Conservation (phyloP, 2,329 filamentous ascomycete species). For the Trichophyton rubrum region DNA sequence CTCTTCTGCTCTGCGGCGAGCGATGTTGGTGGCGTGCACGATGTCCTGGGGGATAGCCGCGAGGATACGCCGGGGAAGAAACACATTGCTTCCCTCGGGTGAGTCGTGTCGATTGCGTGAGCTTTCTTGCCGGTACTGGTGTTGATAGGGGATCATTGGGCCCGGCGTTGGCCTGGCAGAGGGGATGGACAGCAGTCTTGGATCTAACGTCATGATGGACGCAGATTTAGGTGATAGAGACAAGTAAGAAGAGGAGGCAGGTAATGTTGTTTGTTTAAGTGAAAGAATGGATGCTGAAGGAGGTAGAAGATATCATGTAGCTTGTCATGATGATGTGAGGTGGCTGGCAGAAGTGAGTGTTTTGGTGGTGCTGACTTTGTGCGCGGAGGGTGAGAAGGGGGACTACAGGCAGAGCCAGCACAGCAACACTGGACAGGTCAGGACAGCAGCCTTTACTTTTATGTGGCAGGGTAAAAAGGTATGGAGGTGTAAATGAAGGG, state of each 20-base stretch:
- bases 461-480: no score
- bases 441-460: no score
- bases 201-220: neutral
- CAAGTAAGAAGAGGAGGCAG: neutral
- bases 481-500: no score
- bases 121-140: neutral
- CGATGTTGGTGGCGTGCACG: slow-evolving; percentile 9
- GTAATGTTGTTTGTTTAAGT: neutral
- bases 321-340: no score
- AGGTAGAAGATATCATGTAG: no score
- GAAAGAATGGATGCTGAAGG: neutral
- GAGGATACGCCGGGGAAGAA: slow-evolving; percentile 3
- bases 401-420: no score
- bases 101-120: neutral
- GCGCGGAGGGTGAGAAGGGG: no score
- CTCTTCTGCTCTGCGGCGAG: slow-evolving; percentile 12
- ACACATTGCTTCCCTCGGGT: neutral
- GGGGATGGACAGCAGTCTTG: neutral
- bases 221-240: neutral
- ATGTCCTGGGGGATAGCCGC: slow-evolving; percentile 2
- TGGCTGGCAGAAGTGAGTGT: no score
- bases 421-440: no score
- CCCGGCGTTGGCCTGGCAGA: neutral
- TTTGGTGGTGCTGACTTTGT: no score
- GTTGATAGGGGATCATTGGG: neutral